phyloP scores from a whole-genome alignment of 768 basidiomycete species.

The Mycena pura region DNA sequence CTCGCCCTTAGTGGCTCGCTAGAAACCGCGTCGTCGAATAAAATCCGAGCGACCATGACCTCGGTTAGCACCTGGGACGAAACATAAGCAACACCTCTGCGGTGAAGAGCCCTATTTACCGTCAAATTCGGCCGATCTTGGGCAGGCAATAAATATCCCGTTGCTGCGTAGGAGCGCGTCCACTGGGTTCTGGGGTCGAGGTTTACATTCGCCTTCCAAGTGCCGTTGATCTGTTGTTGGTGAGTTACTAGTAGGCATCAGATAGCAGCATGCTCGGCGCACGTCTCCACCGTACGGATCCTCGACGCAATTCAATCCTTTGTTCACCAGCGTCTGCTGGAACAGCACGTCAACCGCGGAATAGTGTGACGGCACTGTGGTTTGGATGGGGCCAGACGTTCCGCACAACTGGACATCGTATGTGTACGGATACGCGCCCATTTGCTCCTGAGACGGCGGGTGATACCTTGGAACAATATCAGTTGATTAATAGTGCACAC shows the following conservation, averaged over 20 bases:
- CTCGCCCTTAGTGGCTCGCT: slow-evolving; percentile 43
- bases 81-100: slow-evolving; percentile 22
- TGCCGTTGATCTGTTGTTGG: neutral
- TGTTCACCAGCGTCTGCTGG: slow-evolving; percentile 34
- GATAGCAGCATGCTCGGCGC: too few relatives aligned
- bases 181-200: slow-evolving; percentile 35
- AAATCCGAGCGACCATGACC: slow-evolving; percentile 35
- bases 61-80: slow-evolving; percentile 23
- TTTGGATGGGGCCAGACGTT: slow-evolving; percentile 36
- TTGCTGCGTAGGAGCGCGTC: slow-evolving; percentile 37
- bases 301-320: slow-evolving; percentile 29
- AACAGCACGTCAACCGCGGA: slow-evolving; percentile 35
- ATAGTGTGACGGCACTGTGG: slow-evolving; percentile 35
- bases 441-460: slow-evolving; percentile 34
- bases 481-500: too few relatives aligned
- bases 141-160: slow-evolving; percentile 30
- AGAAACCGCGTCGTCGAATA: slow-evolving; percentile 25
- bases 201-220: slow-evolving; percentile 27
- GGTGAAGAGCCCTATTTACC: slow-evolving; percentile 33
- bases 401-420: slow-evolving; percentile 34
- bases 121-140: slow-evolving; percentile 16
- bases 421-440: slow-evolving; percentile 34
- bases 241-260: too few relatives aligned
- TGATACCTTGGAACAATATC: slow-evolving; percentile 30
- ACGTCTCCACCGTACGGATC: slow-evolving; percentile 42